A percentile compares a stretch with the other conserved stretches of the same genome.
These are phyloP conservation scores for Penicillium rolfsii DNA, from an alignment of 2,329 filamentous ascomycete genomes.

Conservation along the genomic window DNA sequence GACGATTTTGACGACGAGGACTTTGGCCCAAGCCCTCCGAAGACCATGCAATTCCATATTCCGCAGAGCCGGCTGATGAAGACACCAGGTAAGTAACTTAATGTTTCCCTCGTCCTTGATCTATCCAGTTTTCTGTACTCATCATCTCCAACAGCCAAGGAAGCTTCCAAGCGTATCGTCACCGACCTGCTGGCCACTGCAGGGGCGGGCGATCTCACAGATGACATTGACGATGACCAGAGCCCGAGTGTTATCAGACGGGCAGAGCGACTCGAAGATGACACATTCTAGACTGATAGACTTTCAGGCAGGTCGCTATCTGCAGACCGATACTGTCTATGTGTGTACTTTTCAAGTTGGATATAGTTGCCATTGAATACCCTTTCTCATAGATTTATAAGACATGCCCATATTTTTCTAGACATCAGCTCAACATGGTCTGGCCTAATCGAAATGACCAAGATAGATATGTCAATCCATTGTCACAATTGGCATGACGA, in stretches of 20 bases:
- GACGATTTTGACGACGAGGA: slow-evolving; percentile 65
- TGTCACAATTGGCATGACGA: background rate
- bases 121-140: background rate
- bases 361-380: slow-evolving; percentile 1
- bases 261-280: slow-evolving; percentile 48
- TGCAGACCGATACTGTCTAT: background rate
- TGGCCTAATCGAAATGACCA: background rate
- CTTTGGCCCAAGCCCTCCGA: slow-evolving; percentile 82
- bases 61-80: slow-evolving; percentile 54
- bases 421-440: background rate
- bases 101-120: background rate
- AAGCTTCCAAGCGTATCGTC: slow-evolving; percentile 55
- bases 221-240: slow-evolving; percentile 43
- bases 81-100: slow-evolving; percentile 47
- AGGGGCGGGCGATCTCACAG: slow-evolving; percentile 46
- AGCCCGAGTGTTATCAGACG: slow-evolving; percentile 52
- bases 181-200: slow-evolving; percentile 53
- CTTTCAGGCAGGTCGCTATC: background rate
- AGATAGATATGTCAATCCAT: background rate
- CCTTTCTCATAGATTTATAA: background rate
- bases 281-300: slow-evolving; percentile 45
- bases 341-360: background rate
- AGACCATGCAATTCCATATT: slow-evolving; percentile 62
- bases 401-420: background rate
- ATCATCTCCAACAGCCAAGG: slow-evolving; percentile 43